These are phyloP conservation scores for Immersiporthe knoxdaviesiana DNA, from an alignment of 2,329 filamentous ascomycete genomes.

Conservation along the genomic window DNA sequence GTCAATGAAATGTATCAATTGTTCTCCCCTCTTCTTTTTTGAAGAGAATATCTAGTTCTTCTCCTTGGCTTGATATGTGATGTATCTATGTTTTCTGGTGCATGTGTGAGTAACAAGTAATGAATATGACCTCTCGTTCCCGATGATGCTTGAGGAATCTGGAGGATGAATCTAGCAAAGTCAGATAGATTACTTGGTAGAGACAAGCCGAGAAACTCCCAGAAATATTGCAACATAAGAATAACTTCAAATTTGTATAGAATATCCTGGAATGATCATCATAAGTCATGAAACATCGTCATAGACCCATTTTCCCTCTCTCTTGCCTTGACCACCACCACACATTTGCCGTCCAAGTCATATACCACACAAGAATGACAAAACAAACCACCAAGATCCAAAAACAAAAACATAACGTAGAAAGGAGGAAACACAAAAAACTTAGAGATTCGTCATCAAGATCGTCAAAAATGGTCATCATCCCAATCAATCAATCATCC, in stretches of 20 bases:
- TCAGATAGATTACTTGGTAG: too few relatives aligned
- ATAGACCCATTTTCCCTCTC: background rate
- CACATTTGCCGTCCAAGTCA: background rate
- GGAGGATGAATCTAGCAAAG: too few relatives aligned
- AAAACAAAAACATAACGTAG: background rate
- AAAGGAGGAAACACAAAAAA: background rate
- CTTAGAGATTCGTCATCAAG: constrained; percentile 3
- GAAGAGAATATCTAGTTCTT: background rate
- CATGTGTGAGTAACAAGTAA: too few relatives aligned
- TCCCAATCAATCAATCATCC: constrained; percentile 9
- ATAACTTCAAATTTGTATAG: background rate
- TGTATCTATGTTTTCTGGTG: background rate
- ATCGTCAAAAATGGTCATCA: constrained; percentile 15
- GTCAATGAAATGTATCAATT: background rate
- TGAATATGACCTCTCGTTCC: too few relatives aligned
- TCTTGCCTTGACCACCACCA: background rate
- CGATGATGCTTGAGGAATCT: too few relatives aligned
- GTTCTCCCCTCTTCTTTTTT: background rate
- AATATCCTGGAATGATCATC: background rate
- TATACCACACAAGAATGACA: too few relatives aligned
- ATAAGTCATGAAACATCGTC: background rate
- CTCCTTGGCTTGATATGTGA: background rate
- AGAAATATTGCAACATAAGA: too few relatives aligned
- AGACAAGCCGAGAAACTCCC: too few relatives aligned
- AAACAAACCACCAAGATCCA: too few relatives aligned